Evolutionary conservation across 2,329 filamentous ascomycete genomes (phyloP).

Genomic region (Epichloe coenophiala): DNA sequence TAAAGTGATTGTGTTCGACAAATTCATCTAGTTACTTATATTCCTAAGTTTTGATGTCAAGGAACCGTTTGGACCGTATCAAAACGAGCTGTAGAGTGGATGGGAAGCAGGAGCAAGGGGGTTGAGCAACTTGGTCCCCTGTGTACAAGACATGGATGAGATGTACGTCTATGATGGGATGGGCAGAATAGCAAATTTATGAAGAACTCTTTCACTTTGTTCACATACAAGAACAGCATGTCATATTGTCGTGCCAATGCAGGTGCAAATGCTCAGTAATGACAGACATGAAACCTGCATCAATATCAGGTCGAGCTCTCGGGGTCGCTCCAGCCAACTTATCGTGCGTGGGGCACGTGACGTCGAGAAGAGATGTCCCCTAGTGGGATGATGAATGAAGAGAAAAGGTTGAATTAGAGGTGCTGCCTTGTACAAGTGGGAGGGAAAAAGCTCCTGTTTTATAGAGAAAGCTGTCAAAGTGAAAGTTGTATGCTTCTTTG

Average conservation of each 20-base stretch:
- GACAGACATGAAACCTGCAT: too few species aligned
- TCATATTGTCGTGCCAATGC: not conserved
- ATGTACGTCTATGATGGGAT: slow-evolving; percentile 5
- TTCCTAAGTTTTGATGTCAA: not conserved
- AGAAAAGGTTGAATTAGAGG: too few species aligned
- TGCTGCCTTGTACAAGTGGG: too few species aligned
- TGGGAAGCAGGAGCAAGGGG: not conserved
- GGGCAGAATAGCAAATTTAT: slow-evolving; percentile 4
- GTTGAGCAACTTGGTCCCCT: not conserved
- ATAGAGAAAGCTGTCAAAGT: too few species aligned
- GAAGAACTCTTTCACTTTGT: slow-evolving; percentile 2
- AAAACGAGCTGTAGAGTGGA: not conserved
- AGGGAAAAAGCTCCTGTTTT: too few species aligned
- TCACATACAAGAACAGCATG: not conserved
- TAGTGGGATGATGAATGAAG: too few species aligned
- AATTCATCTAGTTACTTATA: not conserved
- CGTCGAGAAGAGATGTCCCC: not conserved
- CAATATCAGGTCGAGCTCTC: too few species aligned
- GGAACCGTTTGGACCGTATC: not conserved
- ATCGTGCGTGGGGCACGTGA: too few species aligned
- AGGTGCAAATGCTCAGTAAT: not conserved
- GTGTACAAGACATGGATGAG: slow-evolving; percentile 4
- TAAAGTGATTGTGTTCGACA: not conserved
- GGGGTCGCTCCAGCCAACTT: too few species aligned
- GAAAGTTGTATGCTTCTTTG: too few species aligned